A percentile compares a stretch with the other conserved stretches of the same genome.
These are phyloP conservation scores for Penicillium arizonense DNA, from an alignment of 495 filamentous ascomycete species.

Conservation along the genomic window DNA sequence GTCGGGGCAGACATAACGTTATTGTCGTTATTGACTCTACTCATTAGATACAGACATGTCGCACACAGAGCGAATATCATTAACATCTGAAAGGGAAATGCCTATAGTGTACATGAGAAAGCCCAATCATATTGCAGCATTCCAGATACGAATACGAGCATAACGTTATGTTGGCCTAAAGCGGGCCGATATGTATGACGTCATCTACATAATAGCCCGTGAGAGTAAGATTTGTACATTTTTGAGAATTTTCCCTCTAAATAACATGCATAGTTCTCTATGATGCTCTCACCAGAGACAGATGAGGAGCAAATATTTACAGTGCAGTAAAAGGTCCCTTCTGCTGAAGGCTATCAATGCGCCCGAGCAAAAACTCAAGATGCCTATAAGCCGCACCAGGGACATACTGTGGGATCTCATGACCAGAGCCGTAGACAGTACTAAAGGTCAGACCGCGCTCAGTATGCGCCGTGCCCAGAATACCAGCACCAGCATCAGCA, in stretches of 20 bases:
- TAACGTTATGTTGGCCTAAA: conserved; percentile 8
- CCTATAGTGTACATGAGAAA: too few species aligned
- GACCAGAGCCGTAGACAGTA: conserved; percentile 56
- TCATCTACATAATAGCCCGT: too few species aligned
- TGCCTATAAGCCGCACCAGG: conserved; percentile 65
- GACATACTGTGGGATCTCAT: conserved; percentile 61
- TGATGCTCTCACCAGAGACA: too few species aligned
- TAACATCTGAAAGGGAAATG: not conserved
- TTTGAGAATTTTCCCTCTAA: too few species aligned
- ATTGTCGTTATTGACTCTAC: too few species aligned
- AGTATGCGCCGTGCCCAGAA: conserved; percentile 58
- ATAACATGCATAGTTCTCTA: too few species aligned
- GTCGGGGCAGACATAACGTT: too few species aligned
- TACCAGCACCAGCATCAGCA: conserved; percentile 48
- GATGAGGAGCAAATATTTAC: not conserved
- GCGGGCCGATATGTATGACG: too few species aligned
- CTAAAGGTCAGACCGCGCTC: conserved; percentile 71
- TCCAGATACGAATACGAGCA: conserved; percentile 2
- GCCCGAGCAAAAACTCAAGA: conserved; percentile 64
- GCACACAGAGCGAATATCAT: too few species aligned
- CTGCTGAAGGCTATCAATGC: conserved; percentile 48
- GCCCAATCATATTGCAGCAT: not conserved
- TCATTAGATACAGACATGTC: too few species aligned
- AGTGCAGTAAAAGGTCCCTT: conserved; percentile 32
- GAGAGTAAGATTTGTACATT: too few species aligned